phyloP scores from a whole-genome alignment of 1,284 basidiomycete species.

The Dichomitus squalens region DNA sequence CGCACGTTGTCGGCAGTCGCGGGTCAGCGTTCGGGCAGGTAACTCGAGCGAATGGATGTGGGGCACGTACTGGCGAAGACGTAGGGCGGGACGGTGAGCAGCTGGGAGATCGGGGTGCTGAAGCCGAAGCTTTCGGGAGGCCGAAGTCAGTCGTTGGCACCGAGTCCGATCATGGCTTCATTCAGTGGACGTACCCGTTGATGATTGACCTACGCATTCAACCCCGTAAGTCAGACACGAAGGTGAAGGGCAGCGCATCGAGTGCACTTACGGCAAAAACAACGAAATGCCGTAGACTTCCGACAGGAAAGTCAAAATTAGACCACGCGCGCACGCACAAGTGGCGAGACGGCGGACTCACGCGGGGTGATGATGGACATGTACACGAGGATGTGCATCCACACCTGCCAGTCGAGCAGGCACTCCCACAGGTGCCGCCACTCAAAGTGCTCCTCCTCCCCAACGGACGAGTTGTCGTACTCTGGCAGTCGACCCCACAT shows the following conservation, averaged over 20 bases:
- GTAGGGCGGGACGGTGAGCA: conserved; percentile 74
- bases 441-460: conserved; percentile 64
- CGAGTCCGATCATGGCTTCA: not conserved
- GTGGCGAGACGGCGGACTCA: conserved; percentile 37
- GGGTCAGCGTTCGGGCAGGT: too few relatives aligned
- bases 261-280: conserved; percentile 27
- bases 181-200: conserved; percentile 41
- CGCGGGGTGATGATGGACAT: conserved; percentile 62
- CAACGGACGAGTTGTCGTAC: conserved; percentile 66
- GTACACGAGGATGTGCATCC: conserved; percentile 59
- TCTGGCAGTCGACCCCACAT: conserved; percentile 35
- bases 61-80: conserved; percentile 54
- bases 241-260: not conserved
- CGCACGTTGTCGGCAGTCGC: too few relatives aligned
- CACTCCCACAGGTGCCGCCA: conserved; percentile 55
- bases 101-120: conserved; percentile 56
- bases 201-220: conserved; percentile 60
- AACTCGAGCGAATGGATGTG: not conserved
- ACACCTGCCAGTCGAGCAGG: conserved; percentile 66
- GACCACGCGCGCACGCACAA: not conserved
- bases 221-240: not conserved
- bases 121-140: conserved; percentile 52
- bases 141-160: not conserved
- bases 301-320: not conserved
- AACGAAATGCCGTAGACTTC: conserved; percentile 26